phyloP scores from a whole-genome alignment of 257 asterid genomes.

The Lantana camara region DNA sequence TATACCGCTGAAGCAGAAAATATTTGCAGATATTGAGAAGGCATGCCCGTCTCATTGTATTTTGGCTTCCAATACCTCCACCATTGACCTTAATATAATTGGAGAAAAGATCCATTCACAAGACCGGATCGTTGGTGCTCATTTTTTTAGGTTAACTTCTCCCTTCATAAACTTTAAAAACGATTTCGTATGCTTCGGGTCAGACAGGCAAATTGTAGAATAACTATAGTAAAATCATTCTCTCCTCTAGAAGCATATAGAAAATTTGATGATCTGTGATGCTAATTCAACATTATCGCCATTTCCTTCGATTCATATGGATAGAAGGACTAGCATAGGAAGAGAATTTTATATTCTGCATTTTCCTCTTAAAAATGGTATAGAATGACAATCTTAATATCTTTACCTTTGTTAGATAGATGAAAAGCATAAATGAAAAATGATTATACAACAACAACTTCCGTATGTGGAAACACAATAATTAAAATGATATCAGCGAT shows the following conservation, averaged over 20 bases:
- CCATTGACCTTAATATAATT: slow-evolving; percentile 81
- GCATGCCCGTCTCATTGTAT: slow-evolving; percentile 91
- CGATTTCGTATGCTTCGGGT: not conserved
- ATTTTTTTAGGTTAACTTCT: slow-evolving; percentile 84
- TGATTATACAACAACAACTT: not conserved
- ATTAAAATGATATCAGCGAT: slow-evolving; percentile 3
- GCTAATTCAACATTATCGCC: slow-evolving; percentile 14
- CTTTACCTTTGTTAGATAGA: not conserved
- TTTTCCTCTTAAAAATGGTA: slow-evolving; percentile 18
- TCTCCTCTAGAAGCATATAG: slow-evolving; percentile 2
- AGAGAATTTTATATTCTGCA: not conserved
- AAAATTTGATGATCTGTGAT: slow-evolving; percentile 14
- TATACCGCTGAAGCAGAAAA: slow-evolving; percentile 77
- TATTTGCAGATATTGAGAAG: slow-evolving; percentile 86
- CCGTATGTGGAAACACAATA: not conserved
- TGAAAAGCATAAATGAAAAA: slow-evolving; percentile 6
- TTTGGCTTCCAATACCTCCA: slow-evolving; percentile 93
- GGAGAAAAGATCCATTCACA: slow-evolving; percentile 82
- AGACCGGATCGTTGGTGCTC: slow-evolving; percentile 93
- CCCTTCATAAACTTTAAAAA: slow-evolving; percentile 9
- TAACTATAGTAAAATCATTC: not conserved
- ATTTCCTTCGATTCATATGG: not conserved
- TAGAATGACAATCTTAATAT: slow-evolving; percentile 18
- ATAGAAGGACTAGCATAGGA: slow-evolving; percentile 5
- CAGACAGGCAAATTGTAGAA: not conserved